Conservation (phyloP, 345 rosid species). For the Populus tremula region DNA sequence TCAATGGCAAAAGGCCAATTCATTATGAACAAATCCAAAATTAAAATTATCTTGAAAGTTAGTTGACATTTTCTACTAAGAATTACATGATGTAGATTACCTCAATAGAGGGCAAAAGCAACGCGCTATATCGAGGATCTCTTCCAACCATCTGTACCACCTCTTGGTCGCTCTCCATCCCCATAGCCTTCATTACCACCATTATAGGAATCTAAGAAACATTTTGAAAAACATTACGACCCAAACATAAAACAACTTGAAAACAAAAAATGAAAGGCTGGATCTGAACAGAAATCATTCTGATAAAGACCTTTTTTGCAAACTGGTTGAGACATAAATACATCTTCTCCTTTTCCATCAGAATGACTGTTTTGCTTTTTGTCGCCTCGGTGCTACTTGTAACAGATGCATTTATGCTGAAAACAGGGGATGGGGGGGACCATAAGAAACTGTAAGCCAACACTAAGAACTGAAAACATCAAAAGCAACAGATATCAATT, state of each 20-base stretch:
- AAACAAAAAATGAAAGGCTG: neutral
- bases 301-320: conserved; percentile 46
- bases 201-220: conserved; percentile 65
- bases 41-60: neutral
- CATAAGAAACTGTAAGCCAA: conserved; percentile 1
- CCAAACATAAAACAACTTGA: neutral
- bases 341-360: conserved; percentile 85
- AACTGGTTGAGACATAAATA: conserved; percentile 79
- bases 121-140: conserved; percentile 76
- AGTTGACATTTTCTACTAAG: neutral
- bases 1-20: neutral
- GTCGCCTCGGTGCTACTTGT: conserved; percentile 83
- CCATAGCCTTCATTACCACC: conserved; percentile 91
- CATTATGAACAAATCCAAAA: neutral
- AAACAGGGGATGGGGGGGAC: conserved; percentile 12
- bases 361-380: conserved; percentile 85
- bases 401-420: conserved; percentile 88
- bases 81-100: conserved; percentile 29
- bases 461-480: neutral
- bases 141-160: conserved; percentile 93
- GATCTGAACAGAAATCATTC: neutral
- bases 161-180: conserved; percentile 97
- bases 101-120: conserved; percentile 86
- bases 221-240: neutral
- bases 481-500: neutral